A percentile compares a stretch with the other conserved stretches of the same genome.
Evolutionary conservation across 306 rosid species (phyloP).

Genomic region (Cicer cuneatum): DNA sequence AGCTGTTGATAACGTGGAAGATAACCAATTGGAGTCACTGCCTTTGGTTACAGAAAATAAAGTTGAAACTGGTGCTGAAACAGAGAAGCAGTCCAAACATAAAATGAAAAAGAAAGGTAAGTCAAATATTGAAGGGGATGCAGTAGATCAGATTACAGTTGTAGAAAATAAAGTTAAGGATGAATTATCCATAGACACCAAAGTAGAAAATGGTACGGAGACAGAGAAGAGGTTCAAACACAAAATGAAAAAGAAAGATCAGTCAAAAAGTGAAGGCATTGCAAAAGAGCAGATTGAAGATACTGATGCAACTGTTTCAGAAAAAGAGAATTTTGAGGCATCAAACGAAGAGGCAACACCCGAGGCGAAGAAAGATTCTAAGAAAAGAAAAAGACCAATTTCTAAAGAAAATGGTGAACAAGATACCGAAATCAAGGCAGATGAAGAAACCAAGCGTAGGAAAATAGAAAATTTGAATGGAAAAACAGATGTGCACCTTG

Average conservation of each 20-base stretch:
- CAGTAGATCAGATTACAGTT: constrained; percentile 46
- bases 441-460: constrained; percentile 67
- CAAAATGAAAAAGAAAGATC: constrained; percentile 64
- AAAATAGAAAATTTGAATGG: constrained; percentile 52
- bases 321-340: constrained; percentile 42
- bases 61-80: constrained; percentile 46
- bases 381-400: constrained; percentile 68
- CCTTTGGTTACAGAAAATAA: constrained; percentile 44
- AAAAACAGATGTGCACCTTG: constrained; percentile 47
- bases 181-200: constrained; percentile 41
- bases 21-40: constrained; percentile 37
- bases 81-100: constrained; percentile 57
- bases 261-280: constrained; percentile 46
- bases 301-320: constrained; percentile 40
- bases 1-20: constrained; percentile 44
- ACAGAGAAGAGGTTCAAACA: constrained; percentile 57
- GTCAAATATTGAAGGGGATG: constrained; percentile 45
- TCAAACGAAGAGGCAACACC: constrained; percentile 44
- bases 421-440: constrained; percentile 48
- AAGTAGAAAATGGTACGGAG: constrained; percentile 46
- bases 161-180: constrained; percentile 47
- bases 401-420: constrained; percentile 58
- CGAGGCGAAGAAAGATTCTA: constrained; percentile 58
- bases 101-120: constrained; percentile 63
- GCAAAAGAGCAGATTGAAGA: constrained; percentile 49